Percentiles rank a stretch among this genome's conserved stretches.
phyloP scores from a whole-genome alignment of 2,329 filamentous ascomycete genomes.

The Diaporthe caulivora region DNA sequence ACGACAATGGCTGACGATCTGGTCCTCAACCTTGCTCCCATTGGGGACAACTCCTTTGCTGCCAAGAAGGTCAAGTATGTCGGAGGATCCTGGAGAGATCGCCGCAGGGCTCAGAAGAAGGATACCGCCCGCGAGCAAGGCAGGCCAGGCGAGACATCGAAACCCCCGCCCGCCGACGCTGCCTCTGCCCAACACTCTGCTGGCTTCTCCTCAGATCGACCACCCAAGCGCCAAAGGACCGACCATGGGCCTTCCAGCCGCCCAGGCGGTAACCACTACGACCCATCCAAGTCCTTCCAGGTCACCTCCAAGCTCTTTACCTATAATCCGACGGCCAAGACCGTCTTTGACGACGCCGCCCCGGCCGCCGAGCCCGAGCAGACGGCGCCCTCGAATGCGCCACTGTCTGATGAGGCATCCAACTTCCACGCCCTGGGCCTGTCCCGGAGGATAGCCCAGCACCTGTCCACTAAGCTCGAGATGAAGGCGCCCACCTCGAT shows the following conservation, averaged over 20 bases:
- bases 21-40: slow-evolving; percentile 37
- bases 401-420: slow-evolving; percentile 83
- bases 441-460: slow-evolving; percentile 82
- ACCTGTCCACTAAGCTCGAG: slow-evolving; percentile 86
- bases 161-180: slow-evolving; percentile 2
- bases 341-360: slow-evolving; percentile 65
- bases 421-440: slow-evolving; percentile 90
- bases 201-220: slow-evolving; percentile 44
- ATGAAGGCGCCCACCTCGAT: slow-evolving; percentile 94
- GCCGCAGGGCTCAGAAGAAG: slow-evolving; percentile 37
- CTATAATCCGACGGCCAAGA: slow-evolving; percentile 83
- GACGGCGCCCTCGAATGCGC: slow-evolving; percentile 88
- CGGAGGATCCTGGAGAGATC: slow-evolving; percentile 38
- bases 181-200: slow-evolving; percentile 54
- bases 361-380: slow-evolving; percentile 60
- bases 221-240: slow-evolving; percentile 47
- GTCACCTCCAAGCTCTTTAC: slow-evolving; percentile 94
- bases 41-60: slow-evolving; percentile 6
- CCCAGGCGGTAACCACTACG: slow-evolving; percentile 44
- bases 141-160: slow-evolving; percentile 10
- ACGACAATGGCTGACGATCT: slow-evolving; percentile 36
- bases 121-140: slow-evolving; percentile 32
- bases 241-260: slow-evolving; percentile 47
- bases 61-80: slow-evolving; percentile 36
- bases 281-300: slow-evolving; percentile 54